Percentiles rank a stretch among this genome's conserved stretches.
phyloP scores from a whole-genome alignment of 176 grass and related monocot species.

The Triticum urartu region DNA sequence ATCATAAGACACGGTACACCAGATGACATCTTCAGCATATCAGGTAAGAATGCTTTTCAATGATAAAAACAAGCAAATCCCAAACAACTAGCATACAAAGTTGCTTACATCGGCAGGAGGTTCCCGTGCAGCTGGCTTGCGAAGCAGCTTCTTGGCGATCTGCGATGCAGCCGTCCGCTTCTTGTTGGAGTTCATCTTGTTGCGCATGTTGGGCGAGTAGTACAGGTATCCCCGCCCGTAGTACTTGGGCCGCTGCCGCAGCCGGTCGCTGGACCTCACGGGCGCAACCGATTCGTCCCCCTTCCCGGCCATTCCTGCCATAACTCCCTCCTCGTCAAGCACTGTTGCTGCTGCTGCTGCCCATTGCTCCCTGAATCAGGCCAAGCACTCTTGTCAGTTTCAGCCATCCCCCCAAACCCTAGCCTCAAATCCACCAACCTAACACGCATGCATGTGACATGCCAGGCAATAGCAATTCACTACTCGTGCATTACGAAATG shows the following conservation, averaged over 20 bases:
- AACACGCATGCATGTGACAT: neutral
- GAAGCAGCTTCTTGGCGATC: conserved; percentile 94
- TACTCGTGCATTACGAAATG: conserved; percentile 27
- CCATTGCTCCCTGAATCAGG: conserved; percentile 32
- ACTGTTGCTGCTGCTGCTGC: neutral
- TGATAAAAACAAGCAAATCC: neutral
- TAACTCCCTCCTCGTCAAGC: conserved; percentile 24
- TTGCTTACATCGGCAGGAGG: conserved; percentile 73
- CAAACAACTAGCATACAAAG: conserved; percentile 5
- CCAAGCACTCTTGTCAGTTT: conserved; percentile 9
- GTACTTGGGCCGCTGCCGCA: conserved; percentile 70
- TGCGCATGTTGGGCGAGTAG: conserved; percentile 72
- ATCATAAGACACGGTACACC: neutral
- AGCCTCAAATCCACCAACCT: conserved; percentile 34
- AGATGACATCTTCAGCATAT: conserved; percentile 5
- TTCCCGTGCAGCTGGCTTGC: conserved; percentile 41
- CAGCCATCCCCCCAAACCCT: conserved; percentile 47
- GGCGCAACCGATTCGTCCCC: conserved; percentile 39
- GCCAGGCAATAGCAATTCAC: neutral
- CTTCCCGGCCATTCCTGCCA: conserved; percentile 46
- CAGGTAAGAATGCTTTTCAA: neutral
- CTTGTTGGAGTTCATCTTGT: conserved; percentile 92
- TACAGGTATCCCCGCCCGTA: conserved; percentile 56
- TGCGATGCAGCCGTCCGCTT: conserved; percentile 81
- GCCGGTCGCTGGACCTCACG: conserved; percentile 70